Evolutionary conservation across 306 rosid species (phyloP).

Genomic region (Carpinus fangiana): DNA sequence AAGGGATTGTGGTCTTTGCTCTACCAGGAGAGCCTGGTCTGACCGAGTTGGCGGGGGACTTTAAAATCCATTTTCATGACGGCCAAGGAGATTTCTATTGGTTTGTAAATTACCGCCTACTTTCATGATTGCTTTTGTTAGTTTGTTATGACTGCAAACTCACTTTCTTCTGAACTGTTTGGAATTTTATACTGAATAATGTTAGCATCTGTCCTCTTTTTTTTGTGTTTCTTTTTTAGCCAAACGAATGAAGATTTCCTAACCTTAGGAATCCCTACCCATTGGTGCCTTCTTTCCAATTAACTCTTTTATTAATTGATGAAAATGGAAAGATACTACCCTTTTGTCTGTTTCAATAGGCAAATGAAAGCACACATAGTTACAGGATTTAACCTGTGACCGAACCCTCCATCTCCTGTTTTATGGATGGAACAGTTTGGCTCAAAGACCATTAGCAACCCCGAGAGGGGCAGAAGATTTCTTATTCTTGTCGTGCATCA

Average conservation of each 20-base stretch:
- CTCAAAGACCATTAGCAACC: not conserved
- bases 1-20: constrained; percentile 96
- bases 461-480: not conserved
- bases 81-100: constrained; percentile 99
- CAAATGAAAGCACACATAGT: not conserved
- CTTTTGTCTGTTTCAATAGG: not conserved
- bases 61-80: constrained; percentile 92
- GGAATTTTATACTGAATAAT: not conserved
- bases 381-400: not conserved
- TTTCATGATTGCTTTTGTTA: constrained; percentile 1
- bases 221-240: not conserved
- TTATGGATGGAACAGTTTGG: not conserved
- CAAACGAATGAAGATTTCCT: not conserved
- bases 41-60: constrained; percentile 85
- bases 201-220: not conserved
- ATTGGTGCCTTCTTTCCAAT: not conserved
- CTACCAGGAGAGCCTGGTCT: constrained; percentile 98
- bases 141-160: constrained; percentile 19
- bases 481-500: not conserved
- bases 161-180: constrained; percentile 9
- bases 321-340: not conserved
- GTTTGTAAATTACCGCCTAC: constrained; percentile 39
- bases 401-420: not conserved
- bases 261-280: not conserved
- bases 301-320: not conserved